Conservation (phyloP, 108 stramenopile species). For the Nitzschia sp. region DNA sequence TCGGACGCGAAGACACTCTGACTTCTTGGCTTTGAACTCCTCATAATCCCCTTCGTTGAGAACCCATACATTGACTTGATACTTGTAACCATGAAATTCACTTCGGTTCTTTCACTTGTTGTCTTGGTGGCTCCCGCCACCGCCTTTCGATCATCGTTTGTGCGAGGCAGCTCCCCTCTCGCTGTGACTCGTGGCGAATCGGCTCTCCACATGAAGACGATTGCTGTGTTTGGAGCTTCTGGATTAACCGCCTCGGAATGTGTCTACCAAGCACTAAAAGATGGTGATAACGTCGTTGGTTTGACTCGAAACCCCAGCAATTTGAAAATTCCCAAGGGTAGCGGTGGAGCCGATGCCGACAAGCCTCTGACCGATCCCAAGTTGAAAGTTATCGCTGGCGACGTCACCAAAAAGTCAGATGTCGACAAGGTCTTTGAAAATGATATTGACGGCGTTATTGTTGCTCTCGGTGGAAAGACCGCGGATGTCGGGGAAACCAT, state of each 20-base stretch:
- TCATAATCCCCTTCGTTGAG: too few relatives aligned
- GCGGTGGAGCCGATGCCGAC: slow-evolving; percentile 78
- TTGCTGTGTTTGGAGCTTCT: slow-evolving; percentile 91
- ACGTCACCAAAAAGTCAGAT: slow-evolving; percentile 82
- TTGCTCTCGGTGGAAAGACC: slow-evolving; percentile 96
- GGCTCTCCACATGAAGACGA: slow-evolving; percentile 45
- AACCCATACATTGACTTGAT: too few relatives aligned
- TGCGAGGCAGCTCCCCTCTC: background rate
- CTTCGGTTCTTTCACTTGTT: background rate
- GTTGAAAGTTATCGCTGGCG: slow-evolving; percentile 82
- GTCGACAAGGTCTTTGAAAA: slow-evolving; percentile 88
- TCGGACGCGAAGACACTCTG: too few relatives aligned
- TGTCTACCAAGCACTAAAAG: slow-evolving; percentile 84
- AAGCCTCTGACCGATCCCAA: slow-evolving; percentile 67
- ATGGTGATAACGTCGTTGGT: slow-evolving; percentile 87
- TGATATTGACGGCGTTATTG: slow-evolving; percentile 88
- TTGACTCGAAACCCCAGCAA: slow-evolving; percentile 84
- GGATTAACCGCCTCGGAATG: slow-evolving; percentile 87
- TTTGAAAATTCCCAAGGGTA: slow-evolving; percentile 76
- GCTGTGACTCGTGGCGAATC: slow-evolving; percentile 13
- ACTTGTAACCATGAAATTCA: slow-evolving; percentile 18
- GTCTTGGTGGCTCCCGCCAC: background rate
- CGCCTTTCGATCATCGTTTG: slow-evolving; percentile 27
- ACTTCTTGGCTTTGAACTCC: too few relatives aligned
- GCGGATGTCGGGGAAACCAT: slow-evolving; percentile 93